Evolutionary conservation across 2,329 filamentous ascomycete species (phyloP).

Genomic region (Xylaria sp.): DNA sequence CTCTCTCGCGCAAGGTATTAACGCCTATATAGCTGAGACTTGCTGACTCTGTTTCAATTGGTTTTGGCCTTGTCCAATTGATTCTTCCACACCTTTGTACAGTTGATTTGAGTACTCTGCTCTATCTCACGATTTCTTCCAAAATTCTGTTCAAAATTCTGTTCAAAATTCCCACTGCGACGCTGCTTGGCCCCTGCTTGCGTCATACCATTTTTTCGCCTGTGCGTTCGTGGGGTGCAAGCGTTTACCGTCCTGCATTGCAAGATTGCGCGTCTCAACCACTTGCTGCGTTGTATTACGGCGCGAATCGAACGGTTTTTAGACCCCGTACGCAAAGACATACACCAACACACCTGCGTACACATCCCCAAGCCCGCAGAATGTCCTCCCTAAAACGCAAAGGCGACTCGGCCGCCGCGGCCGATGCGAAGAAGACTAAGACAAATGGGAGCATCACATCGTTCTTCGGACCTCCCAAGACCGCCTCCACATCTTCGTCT

Average conservation of each 20-base stretch:
- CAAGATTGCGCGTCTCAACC: neutral
- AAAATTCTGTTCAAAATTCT: conserved; percentile 7
- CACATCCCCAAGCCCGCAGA: conserved; percentile 27
- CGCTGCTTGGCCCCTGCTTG: conserved; percentile 27
- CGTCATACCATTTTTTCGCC: conserved; percentile 25
- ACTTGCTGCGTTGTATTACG: neutral
- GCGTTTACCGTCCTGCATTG: neutral
- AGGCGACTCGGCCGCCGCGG: conserved; percentile 57
- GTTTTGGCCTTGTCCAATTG: neutral
- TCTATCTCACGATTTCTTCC: neutral
- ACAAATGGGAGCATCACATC: conserved; percentile 83
- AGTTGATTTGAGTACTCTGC: neutral
- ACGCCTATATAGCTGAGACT: neutral
- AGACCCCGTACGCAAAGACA: neutral
- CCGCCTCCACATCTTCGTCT: conserved; percentile 26
- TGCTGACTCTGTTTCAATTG: neutral
- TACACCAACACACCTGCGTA: neutral
- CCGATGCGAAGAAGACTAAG: conserved; percentile 75
- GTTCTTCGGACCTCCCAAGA: conserved; percentile 82
- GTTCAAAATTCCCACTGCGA: neutral
- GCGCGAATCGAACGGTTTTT: conserved; percentile 11
- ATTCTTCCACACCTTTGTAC: neutral
- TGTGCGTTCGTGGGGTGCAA: neutral
- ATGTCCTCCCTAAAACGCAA: conserved; percentile 75
- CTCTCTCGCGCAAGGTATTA: neutral